Evolutionary conservation across 805 yeast species (phyloP).

Genomic region (Hanseniaspora lindneri): DNA sequence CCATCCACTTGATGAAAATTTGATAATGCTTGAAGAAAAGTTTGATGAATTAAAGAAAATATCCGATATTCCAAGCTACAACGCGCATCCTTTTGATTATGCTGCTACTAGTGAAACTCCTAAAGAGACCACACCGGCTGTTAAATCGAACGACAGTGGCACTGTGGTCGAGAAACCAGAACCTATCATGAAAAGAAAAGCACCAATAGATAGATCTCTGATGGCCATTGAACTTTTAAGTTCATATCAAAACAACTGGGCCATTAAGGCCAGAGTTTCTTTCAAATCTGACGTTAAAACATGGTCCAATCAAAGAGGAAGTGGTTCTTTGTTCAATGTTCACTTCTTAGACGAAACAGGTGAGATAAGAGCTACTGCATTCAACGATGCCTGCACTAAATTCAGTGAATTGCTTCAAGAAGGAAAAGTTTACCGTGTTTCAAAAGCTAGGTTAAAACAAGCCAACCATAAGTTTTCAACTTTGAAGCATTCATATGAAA

Average conservation of each 20-base stretch:
- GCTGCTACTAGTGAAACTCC: slow-evolving; percentile 16
- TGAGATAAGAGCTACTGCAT: slow-evolving; percentile 91
- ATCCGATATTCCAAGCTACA: slow-evolving; percentile 34
- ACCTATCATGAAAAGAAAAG: slow-evolving; percentile 13
- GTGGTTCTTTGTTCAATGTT: slow-evolving; percentile 80
- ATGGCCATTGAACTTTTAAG: slow-evolving; percentile 77
- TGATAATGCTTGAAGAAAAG: slow-evolving; percentile 31
- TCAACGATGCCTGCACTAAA: slow-evolving; percentile 74
- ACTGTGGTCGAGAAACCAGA: slow-evolving; percentile 19
- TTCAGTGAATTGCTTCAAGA: slow-evolving; percentile 68
- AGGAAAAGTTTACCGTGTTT: slow-evolving; percentile 76
- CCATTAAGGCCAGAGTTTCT: slow-evolving; percentile 83
- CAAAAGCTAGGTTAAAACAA: slow-evolving; percentile 67
- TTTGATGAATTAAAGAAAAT: slow-evolving; percentile 37
- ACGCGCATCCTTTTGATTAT: slow-evolving; percentile 9
- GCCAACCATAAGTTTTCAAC: slow-evolving; percentile 80
- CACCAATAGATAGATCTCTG: slow-evolving; percentile 33
- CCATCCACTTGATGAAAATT: slow-evolving; percentile 19
- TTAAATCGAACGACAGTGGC: slow-evolving; percentile 20
- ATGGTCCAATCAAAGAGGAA: slow-evolving; percentile 77
- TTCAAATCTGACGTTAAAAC: slow-evolving; percentile 77
- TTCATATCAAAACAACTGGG: slow-evolving; percentile 85
- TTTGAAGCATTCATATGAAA: slow-evolving; percentile 78
- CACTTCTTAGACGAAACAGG: slow-evolving; percentile 88
- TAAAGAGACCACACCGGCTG: slow-evolving; percentile 14